Conservation (phyloP, 768 basidiomycete species). For the Suillus occidentalis region DNA sequence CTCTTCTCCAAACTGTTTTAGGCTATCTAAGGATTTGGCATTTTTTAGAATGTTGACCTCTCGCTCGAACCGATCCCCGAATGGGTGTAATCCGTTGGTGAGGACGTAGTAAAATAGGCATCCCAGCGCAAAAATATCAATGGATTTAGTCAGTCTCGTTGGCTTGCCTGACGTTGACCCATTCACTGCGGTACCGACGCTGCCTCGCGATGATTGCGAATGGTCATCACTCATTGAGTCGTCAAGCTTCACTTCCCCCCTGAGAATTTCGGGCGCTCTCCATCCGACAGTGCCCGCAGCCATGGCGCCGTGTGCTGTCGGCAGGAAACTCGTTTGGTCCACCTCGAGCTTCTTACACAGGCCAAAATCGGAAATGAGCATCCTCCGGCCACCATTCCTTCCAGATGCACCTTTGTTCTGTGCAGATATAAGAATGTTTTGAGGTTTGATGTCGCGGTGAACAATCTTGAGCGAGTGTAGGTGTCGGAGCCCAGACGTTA, state of each 20-base stretch:
- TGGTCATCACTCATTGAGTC: slow-evolving; percentile 64
- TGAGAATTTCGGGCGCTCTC: slow-evolving; percentile 94
- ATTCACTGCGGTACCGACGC: slow-evolving; percentile 49
- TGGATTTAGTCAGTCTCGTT: slow-evolving; percentile 85
- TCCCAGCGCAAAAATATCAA: slow-evolving; percentile 95
- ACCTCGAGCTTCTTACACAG: slow-evolving; percentile 93
- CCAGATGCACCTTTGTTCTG: slow-evolving; percentile 52
- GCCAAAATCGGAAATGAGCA: slow-evolving; percentile 97
- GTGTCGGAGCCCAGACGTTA: slow-evolving; percentile 85
- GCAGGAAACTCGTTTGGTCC: slow-evolving; percentile 95
- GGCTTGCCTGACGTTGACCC: slow-evolving; percentile 43
- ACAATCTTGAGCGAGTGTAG: slow-evolving; percentile 92
- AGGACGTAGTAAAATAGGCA: slow-evolving; percentile 94
- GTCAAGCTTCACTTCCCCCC: slow-evolving; percentile 92
- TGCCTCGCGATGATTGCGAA: slow-evolving; percentile 67
- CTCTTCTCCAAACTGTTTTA: slow-evolving; percentile 88
- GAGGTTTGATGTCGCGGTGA: slow-evolving; percentile 98
- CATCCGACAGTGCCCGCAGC: slow-evolving; percentile 95
- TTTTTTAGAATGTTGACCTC: slow-evolving; percentile 93
- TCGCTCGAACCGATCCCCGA: slow-evolving; percentile 88
- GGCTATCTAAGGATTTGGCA: slow-evolving; percentile 61
- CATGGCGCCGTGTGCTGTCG: slow-evolving; percentile 86
- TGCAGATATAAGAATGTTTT: slow-evolving; percentile 88
- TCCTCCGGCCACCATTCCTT: slow-evolving; percentile 55
- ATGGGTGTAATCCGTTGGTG: slow-evolving; percentile 90